Base-by-base conservation (phyloP, 176 grass and related monocot genomes). In the Oropetium thomaeum region DNA sequence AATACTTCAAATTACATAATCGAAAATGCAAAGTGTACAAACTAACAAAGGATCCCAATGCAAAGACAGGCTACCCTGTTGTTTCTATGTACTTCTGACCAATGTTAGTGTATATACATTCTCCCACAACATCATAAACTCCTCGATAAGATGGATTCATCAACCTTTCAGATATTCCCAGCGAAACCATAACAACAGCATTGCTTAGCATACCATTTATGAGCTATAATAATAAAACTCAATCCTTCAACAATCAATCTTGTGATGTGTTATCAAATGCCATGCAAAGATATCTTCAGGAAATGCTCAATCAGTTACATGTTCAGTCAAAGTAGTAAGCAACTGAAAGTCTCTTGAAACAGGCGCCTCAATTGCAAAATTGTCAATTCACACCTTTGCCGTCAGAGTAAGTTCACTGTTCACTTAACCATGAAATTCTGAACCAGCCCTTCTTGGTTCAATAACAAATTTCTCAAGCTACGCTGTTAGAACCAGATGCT, bases 141-240 rank as follows among this genome's bases (percentile, higher is more conserved):
- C 25, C 5, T 82, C 35, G 14, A 65, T 30, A 54, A 14, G 42
- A 72, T 27, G 48, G 2, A 69, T 49, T 70, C 77, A 41, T 54
- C 28, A 69, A 75, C 10, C 5, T 62, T 4, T 69, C 29, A 7
- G 27, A 3, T 30, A 0, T 67, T 60, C 67, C 27, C 28, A 23
- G 49, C 49, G 2, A 52, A 22, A 52, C 49, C 1, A 6, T 57
- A 7, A 71, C 65, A 58, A 5, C 16, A 65, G 27, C 39, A 40
- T 2, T 70, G 20, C 53, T 86, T 64, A 81, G 3, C n/a, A 42
- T 27, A 68, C 15, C 22, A 81, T 44, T 44, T 45, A 49, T 61
- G 23, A 27, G 25, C 8, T 11, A 23, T 53, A 22, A 68, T 39
- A 40, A 62, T 35, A 17, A 61, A 70, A 31, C 8, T 6, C 22